Evolutionary conservation across 139 green algal species (phyloP).

Genomic region (Ulvella scutata): DNA sequence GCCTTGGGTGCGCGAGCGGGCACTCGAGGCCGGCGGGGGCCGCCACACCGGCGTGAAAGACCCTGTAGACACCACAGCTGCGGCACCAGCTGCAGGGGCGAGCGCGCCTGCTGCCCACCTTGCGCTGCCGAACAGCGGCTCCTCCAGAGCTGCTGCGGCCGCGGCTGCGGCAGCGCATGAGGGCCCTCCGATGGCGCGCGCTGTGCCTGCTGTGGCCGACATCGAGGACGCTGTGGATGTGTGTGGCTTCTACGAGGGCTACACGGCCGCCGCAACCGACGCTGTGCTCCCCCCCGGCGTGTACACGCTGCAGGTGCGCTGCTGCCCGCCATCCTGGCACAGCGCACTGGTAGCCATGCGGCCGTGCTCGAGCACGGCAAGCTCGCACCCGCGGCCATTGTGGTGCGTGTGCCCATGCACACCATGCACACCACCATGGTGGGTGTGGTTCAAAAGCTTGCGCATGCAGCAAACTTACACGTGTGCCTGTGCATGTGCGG

Average conservation of each 20-base stretch:
- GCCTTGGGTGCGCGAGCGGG: slow-evolving; percentile 75
- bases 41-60: slow-evolving; percentile 4
- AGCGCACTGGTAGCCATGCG: too few species aligned
- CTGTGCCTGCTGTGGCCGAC: neutral
- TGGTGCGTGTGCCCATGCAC: too few species aligned
- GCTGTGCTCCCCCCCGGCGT: slow-evolving; percentile 62
- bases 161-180: neutral
- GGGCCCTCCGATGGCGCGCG: neutral
- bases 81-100: neutral
- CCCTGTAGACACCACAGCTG: neutral
- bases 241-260: slow-evolving; percentile 76
- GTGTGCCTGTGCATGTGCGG: too few species aligned
- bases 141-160: too few species aligned
- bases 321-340: too few species aligned
- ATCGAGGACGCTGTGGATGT: slow-evolving; percentile 39
- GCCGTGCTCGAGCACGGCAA: too few species aligned
- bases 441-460: too few species aligned
- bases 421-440: too few species aligned
- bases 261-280: slow-evolving; percentile 45
- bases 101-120: neutral
- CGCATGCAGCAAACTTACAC: too few species aligned
- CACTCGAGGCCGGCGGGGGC: slow-evolving; percentile 6
- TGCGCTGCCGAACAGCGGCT: too few species aligned
- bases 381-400: too few species aligned
- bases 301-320: slow-evolving; percentile 77